Evolutionary conservation across 176 grass and related monocot genomes (phyloP), one percentile per base, ranked within the genome.

Genomic region (Carex myosuroides): DNA sequence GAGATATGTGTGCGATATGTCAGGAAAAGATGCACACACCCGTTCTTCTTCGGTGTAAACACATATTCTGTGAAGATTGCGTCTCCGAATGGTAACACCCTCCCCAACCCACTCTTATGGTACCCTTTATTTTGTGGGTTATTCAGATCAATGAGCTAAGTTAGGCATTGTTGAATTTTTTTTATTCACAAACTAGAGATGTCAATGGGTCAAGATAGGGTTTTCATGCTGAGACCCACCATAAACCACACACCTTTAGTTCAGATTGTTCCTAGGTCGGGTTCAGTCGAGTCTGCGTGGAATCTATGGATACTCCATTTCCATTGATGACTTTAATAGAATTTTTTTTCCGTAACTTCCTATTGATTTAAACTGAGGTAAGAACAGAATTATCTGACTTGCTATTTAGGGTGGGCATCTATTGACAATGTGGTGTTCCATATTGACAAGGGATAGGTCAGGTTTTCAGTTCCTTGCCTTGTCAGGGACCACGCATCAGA

Each of bases 1-100:
- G 94, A 94, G 94, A 97, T 90, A 89, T 97, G 85, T 97, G 94
- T 85, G 94, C 94, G 52, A 97, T 97, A 82, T 97, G 90, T 86
- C 94, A 97, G 71, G 94, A 97, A 73, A 92, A 94, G 83, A 94
- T 97, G 87, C 89, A 92, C 82, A 78, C 88, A 74, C 92, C 94
- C 82, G 88, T 97, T 81, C 90, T 97, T 54, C 88, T 97, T 86
- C 85, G 94, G 60, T 97, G 94, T 91, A 94, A 97, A 88, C 94
- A 97, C 81, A 97, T 97, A 61, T 97, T 97, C 72, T 97, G 94
- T 66, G 94, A 94, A 81, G 94, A 97, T 41, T 94, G 94, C 74
- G 94, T 94, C 56, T 94, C 88, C 46, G 94, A 97, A 90, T 97
- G 94, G 94, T 97, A 97, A 88, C 16, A 29, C 22, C 21, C 20